Base-by-base conservation (phyloP, 192 early-diverging fungal genomes). In the Diversispora epigaea region DNA sequence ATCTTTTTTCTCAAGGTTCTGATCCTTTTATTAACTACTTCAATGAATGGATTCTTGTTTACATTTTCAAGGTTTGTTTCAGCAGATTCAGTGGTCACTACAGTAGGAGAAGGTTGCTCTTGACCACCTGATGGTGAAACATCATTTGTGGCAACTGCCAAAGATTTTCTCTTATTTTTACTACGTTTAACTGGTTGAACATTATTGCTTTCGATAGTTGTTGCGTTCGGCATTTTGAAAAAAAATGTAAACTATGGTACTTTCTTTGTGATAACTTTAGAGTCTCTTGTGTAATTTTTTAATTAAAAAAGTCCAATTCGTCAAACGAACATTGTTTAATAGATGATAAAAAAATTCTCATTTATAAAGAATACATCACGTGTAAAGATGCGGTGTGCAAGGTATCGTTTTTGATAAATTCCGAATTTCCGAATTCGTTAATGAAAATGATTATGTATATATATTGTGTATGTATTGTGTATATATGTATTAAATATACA, bases 41-140 rank as follows among this genome's bases (percentile, higher is more conserved):
- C 73, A 63, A 74, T 50, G 17, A 64, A 74, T 17, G 72, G 72
- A 4, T 63, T 74, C 52, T 74, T 74, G 46, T 74, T 74, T 11
- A 63, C 60, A 46, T 73, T 73, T 49, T 62, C 73, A 40, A 52
- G 22, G 44, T 7, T 4, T 9, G 45, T 10, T 21, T 64, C 60
- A 14, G 19, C 49, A 43, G 50, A 9, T 22, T 47, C 65, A n/a
- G 11, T 17, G 11, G 39, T 57, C 4, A 40, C 56, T 6, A 57
- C 52, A 41, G 44, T 54, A 12, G 67, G 64, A 45, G 64, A 66
- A 12, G 45, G 19, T 32, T 14, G 40, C 19, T 66, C 64, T 12
- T 66, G 19, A 46, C 10, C 14, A 40, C 25, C n/a, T 45, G 44
- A 10, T 45, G 44, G 17, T 21, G 39, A 19, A 40, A 17, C 61